Evolutionary conservation across 2,329 filamentous ascomycete species (phyloP), one percentile per base, ranked within the genome.

Genomic region (Geosmithia flava): DNA sequence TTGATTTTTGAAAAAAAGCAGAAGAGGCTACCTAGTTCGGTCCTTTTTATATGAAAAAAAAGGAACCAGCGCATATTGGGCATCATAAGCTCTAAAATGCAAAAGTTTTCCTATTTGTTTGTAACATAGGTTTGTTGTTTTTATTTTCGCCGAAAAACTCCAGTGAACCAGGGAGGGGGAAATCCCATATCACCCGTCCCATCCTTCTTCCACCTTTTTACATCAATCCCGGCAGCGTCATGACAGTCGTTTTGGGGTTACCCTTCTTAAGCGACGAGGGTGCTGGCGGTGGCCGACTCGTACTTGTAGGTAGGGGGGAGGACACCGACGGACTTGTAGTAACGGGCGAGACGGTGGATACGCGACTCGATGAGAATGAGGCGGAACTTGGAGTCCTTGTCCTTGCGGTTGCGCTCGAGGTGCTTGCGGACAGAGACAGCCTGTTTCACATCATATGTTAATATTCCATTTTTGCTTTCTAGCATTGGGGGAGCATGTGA

Each of bases 331-430:
- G 89, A 91, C 87, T 96, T 97, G 87, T 97, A 98, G 86, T 97
- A 97, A 63, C 93, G 86, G 68, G 89, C 93, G 61, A 98, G 86
- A 78, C 93, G 91, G 86, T 98, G 93, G 75, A 98, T 97, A 76
- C 94, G 88, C 70, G 93, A 97, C 82, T 98, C 93, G 76, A 98
- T 95, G 63, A 98, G 86, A 91, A 98, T 98, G 59, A 98, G 87
- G 69, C 93, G 91, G 87, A 98, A 98, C 82, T 98, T 98, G 80
- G 85, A 87, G 81, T 98, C 93, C 81, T 89, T 95, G 82, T 98
- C 93, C 84, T 98, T 98, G 76, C 93, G 91, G 85, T 98, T 98
- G 76, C 88, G 88, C 83, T 96, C 89, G 61, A 98, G 88, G 78
- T 98, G 94, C 87, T 98, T 98, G 78, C 93, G 91, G 78, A 98